Evolutionary conservation across 306 rosid genomes (phyloP).

Genomic region (Hylodesmum podocarpum): DNA sequence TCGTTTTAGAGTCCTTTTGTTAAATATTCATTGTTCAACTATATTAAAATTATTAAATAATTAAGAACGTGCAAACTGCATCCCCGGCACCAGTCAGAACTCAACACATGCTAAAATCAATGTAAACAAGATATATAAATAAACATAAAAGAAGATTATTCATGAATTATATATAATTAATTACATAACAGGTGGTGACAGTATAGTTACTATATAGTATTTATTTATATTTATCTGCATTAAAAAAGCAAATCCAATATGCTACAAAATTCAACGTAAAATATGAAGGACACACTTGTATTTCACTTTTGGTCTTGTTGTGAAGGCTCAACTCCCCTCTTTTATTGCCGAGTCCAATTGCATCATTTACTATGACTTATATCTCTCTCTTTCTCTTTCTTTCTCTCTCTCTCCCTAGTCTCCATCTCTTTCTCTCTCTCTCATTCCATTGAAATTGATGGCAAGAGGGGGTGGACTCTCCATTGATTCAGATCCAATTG

Average conservation of each 20-base stretch:
- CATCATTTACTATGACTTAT: conserved; percentile 53
- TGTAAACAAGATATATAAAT: too few species aligned
- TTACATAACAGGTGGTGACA: background rate
- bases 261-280: conserved; percentile 10
- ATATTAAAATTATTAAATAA: background rate
- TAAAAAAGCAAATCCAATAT: background rate
- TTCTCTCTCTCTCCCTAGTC: conserved; percentile 7
- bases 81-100: background rate
- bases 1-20: background rate
- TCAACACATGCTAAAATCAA: background rate
- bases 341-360: conserved; percentile 85
- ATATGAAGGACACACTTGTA: background rate
- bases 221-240: background rate
- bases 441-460: conserved; percentile 49
- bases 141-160: background rate
- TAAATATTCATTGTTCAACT: background rate
- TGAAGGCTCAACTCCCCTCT: conserved; percentile 53
- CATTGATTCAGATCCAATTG: conserved; percentile 87
- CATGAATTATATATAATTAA: background rate
- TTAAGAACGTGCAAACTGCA: conserved; percentile 24
- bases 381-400: conserved; percentile 14
- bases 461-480: conserved; percentile 79
- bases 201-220: background rate
- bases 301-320: conserved; percentile 47
- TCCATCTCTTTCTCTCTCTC: conserved; percentile 35